Evolutionary conservation across 208 protist species (phyloP).

Genomic region (Polymyxa betae): DNA sequence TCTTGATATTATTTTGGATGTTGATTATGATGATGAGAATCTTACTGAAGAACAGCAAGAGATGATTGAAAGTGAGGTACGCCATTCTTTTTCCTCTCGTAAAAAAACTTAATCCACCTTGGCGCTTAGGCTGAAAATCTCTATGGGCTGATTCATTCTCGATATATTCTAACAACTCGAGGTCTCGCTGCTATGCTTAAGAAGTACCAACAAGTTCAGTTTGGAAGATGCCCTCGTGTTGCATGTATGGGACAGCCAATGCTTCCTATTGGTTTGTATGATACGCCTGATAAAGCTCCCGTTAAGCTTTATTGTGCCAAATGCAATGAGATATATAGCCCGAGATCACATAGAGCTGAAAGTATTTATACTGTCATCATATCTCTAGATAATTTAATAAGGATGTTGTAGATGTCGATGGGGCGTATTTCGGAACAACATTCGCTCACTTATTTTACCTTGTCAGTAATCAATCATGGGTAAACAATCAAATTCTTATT

Average conservation of each 20-base stretch:
- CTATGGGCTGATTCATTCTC: conserved; percentile 97
- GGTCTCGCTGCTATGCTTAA: conserved; percentile 93
- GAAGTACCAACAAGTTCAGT: conserved; percentile 90
- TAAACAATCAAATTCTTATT: no score
- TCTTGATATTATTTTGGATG: conserved; percentile 95
- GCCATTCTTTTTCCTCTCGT: not conserved
- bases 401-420: conserved; percentile 64
- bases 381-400: not conserved
- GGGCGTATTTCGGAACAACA: conserved; percentile 88
- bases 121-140: conserved; percentile 89
- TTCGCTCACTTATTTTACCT: conserved; percentile 89
- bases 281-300: conserved; percentile 64
- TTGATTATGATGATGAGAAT: conserved; percentile 82
- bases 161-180: conserved; percentile 94
- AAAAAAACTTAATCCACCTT: no score
- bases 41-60: conserved; percentile 93
- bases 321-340: conserved; percentile 95
- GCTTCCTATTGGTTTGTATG: conserved; percentile 87
- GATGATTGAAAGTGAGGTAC: conserved; percentile 74
- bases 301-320: conserved; percentile 95
- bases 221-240: conserved; percentile 92
- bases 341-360: conserved; percentile 83
- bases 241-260: conserved; percentile 91
- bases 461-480: no score
- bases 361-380: not conserved